These are phyloP conservation scores for Phlebopus sp. DNA, from an alignment of 1,284 basidiomycete genomes.

Conservation along the genomic window DNA sequence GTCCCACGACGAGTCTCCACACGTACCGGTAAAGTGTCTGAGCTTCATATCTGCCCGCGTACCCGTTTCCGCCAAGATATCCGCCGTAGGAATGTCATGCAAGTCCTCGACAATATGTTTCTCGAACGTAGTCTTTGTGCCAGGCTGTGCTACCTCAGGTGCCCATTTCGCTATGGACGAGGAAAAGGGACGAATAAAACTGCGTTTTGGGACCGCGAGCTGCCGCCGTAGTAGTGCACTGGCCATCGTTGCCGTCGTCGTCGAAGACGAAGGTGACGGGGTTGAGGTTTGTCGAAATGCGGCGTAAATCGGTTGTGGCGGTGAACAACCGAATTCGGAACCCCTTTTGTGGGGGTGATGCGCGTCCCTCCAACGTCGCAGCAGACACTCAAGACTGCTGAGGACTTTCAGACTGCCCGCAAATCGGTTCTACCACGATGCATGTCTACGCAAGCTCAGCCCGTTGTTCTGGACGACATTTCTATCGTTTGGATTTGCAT, in stretches of 20 bases:
- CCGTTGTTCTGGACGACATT: constrained; percentile 5
- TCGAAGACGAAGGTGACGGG: constrained; percentile 12
- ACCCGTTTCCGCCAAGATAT: constrained; percentile 77
- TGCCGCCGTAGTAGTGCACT: constrained; percentile 41
- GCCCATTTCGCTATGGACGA: constrained; percentile 25
- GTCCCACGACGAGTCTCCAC: constrained; percentile 4
- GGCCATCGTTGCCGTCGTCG: constrained; percentile 30
- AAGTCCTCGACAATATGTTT: constrained; percentile 79
- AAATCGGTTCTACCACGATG: constrained; percentile 1
- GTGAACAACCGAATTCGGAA: constrained; percentile 13
- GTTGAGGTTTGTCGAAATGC: constrained; percentile 9
- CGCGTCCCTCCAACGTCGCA: background rate
- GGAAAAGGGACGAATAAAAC: constrained; percentile 24
- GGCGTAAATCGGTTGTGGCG: constrained; percentile 28
- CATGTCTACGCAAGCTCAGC: background rate
- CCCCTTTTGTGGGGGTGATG: constrained; percentile 26
- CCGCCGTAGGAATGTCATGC: constrained; percentile 71
- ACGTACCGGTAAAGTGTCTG: constrained; percentile 87
- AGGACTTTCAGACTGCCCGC: background rate
- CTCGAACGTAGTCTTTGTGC: constrained; percentile 50
- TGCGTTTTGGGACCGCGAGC: constrained; percentile 34
- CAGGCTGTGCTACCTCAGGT: constrained; percentile 21
- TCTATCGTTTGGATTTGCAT: constrained; percentile 32
- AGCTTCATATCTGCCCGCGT: constrained; percentile 77
- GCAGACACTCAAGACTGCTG: background rate